Percentiles rank a stretch among this genome's conserved stretches.
Conservation (phyloP, 192 early-diverging fungal genomes). For the Coemansia sp. region DNA sequence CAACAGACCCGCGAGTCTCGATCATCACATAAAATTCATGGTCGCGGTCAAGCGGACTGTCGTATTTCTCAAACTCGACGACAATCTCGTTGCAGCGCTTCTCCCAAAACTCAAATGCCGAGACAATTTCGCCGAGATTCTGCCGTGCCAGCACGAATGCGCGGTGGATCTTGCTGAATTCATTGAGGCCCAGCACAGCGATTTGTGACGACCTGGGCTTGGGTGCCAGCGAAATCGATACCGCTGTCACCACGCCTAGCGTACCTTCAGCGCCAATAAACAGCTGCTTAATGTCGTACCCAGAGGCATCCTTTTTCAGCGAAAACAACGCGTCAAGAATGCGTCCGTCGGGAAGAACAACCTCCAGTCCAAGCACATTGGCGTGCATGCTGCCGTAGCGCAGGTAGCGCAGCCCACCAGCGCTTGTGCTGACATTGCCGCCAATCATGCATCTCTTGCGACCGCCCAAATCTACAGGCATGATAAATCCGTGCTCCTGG, state of each 20-base stretch:
- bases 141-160: slow-evolving; percentile 78
- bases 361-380: slow-evolving; percentile 90
- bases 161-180: slow-evolving; percentile 77
- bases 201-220: slow-evolving; percentile 68
- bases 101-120: slow-evolving; percentile 99
- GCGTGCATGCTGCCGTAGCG: slow-evolving; percentile 96
- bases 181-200: slow-evolving; percentile 76
- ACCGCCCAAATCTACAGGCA: slow-evolving; percentile 90
- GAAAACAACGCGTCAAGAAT: slow-evolving; percentile 79
- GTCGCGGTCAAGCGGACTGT: slow-evolving; percentile 16
- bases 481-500: slow-evolving; percentile 78
- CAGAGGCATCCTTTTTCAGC: slow-evolving; percentile 97
- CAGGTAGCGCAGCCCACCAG: slow-evolving; percentile 90
- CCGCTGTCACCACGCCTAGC: slow-evolving; percentile 88
- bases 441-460: slow-evolving; percentile 93
- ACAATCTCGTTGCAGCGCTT: slow-evolving; percentile 67
- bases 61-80: slow-evolving; percentile 31
- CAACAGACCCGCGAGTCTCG: slow-evolving; percentile 88
- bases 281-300: slow-evolving; percentile 97
- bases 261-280: slow-evolving; percentile 98
- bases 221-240: slow-evolving; percentile 81
- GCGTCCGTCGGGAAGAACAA: slow-evolving; percentile 88
- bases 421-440: slow-evolving; percentile 97
- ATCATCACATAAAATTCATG: slow-evolving; percentile 68
- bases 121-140: slow-evolving; percentile 88